Evolutionary conservation across 2,329 filamentous ascomycete genomes (phyloP), one percentile per base, ranked within the genome.

Genomic region (Clonostachys rhizophaga): DNA sequence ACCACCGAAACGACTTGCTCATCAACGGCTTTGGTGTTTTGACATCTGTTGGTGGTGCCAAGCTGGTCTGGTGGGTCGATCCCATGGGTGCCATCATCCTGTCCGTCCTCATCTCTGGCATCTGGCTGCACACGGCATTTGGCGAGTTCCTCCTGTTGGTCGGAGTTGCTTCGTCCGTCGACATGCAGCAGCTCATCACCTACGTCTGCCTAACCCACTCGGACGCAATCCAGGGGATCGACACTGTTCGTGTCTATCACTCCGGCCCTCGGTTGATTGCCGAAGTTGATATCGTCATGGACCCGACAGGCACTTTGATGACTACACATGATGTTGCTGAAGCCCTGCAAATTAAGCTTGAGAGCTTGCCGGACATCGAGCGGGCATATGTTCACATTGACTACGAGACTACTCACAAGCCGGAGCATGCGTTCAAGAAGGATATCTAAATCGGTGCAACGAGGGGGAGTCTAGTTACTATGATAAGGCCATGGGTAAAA

Each of bases 241-340:
- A 99, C 66, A 99, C 94, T 2, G 94, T 97, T 5, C 83, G 94
- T 45, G 90, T 91, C 1, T 97, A 96, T 69, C 91, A 96, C 68
- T 89, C 85, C 7, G 92, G 92, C 1, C 83, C 91, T 1, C 80
- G 92, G 17, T 80, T 96, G 42, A 91, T 97, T 54, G 91, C 95
- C 55, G 94, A 99, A 72, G 90, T 97, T 36, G 94, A 99, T 62
- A 84, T 97, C 47, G 92, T 97, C 58, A 96, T 97, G 90, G 83
- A 91, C 55, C 81, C 85, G 0, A 72, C 81, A 2, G 79, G 84
- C 47, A 81, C 83, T 3, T 78, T 99, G 14, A 76, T 80, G 52
- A 84, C 84, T 45, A 94, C 91, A 1, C 94, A 99, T 65, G 94
- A 99, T 60, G 82, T 96, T 12, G 92, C 94, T 0, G 94, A 99